Conservation (phyloP, 2,329 filamentous ascomycete species). For the Colletotrichum orchidophilum region DNA sequence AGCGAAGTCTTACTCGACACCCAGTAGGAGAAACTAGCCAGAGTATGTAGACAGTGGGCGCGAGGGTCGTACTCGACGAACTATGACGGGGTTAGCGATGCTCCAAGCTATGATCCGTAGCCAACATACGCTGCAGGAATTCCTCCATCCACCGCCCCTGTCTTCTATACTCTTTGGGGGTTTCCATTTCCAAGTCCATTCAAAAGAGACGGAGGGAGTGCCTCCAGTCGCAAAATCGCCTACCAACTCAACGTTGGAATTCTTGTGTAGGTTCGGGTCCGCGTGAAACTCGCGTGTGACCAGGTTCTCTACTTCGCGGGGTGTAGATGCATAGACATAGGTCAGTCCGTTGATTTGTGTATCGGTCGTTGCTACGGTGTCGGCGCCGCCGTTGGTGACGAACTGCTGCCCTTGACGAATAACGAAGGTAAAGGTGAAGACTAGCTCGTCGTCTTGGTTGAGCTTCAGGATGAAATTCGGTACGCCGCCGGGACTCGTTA, state of each 20-base stretch:
- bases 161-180: conserved; percentile 86
- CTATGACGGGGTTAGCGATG: conserved; percentile 53
- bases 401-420: conserved; percentile 63
- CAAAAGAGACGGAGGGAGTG: conserved; percentile 85
- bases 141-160: conserved; percentile 91
- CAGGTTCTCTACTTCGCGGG: conserved; percentile 89
- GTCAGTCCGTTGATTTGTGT: conserved; percentile 89
- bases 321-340: conserved; percentile 87
- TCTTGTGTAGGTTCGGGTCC: conserved; percentile 97
- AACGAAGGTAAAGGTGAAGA: conserved; percentile 92
- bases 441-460: conserved; percentile 89
- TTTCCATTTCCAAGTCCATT: conserved; percentile 98
- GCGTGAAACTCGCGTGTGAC: conserved; percentile 96
- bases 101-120: background rate
- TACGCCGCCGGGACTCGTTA: conserved; percentile 50
- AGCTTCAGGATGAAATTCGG: conserved; percentile 88
- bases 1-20: conserved; percentile 73
- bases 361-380: conserved; percentile 58
- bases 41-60: conserved; percentile 85
- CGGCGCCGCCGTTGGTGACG: conserved; percentile 55
- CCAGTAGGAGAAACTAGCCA: conserved; percentile 96
- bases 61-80: conserved; percentile 98
- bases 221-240: conserved; percentile 89
- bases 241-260: conserved; percentile 93
- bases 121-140: conserved; percentile 82